Conservation (phyloP, 2,329 filamentous ascomycete genomes). For the Aspergillus ustus region DNA sequence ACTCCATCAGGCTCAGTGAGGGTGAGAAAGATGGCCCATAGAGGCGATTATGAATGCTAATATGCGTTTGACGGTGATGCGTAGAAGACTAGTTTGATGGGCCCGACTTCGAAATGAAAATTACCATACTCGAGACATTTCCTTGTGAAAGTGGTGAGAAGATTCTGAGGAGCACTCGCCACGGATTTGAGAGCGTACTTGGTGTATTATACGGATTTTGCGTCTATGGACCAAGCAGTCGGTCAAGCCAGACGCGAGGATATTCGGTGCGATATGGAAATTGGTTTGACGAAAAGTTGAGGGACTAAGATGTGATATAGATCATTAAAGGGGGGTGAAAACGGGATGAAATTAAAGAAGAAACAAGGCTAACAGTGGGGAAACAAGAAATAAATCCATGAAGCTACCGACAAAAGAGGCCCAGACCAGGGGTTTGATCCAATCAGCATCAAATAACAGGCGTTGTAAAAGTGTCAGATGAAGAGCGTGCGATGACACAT, state of each 20-base stretch:
- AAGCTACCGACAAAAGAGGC: neutral
- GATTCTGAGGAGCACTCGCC: neutral
- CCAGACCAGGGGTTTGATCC: neutral
- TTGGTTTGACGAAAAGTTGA: neutral
- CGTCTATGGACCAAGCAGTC: neutral
- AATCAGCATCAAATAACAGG: conserved; percentile 2
- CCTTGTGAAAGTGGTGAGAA: neutral
- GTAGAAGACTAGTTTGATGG: neutral
- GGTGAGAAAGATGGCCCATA: neutral
- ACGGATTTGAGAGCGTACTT: neutral
- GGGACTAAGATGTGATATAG: neutral
- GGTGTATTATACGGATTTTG: neutral
- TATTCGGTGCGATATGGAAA: neutral
- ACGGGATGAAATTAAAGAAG: conserved; percentile 1
- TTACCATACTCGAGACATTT: neutral
- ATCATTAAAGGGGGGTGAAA: conserved; percentile 1
- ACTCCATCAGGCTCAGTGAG: conserved; percentile 16
- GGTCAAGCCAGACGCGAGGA: neutral
- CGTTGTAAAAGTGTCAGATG: neutral
- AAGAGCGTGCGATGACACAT: neutral
- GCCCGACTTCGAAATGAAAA: neutral
- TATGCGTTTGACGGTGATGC: neutral
- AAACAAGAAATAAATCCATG: conserved; percentile 1
- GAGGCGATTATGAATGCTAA: neutral
- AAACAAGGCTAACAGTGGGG: conserved; percentile 1